Evolutionary conservation across 2,329 filamentous ascomycete species (phyloP).

Genomic region (Ophiocordyceps sinensis): DNA sequence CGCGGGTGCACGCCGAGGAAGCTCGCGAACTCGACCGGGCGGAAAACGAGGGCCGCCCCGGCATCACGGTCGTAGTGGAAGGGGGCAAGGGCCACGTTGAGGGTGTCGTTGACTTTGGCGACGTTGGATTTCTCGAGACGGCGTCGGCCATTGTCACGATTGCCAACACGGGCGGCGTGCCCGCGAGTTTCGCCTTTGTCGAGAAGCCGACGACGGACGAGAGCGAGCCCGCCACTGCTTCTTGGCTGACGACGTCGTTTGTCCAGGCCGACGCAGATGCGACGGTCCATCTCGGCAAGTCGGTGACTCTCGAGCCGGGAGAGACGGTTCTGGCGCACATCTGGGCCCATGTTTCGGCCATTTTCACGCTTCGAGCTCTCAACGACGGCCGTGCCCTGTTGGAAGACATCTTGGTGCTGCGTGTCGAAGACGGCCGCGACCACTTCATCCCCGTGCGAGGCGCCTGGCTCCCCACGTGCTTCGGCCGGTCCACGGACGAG

Average conservation of each 20-base stretch:
- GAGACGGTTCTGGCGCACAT: constrained; percentile 63
- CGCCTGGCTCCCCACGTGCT: constrained; percentile 66
- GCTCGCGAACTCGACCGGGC: constrained; percentile 76
- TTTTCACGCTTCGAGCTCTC: constrained; percentile 50
- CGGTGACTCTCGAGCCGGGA: constrained; percentile 65
- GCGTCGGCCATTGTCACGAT: constrained; percentile 61
- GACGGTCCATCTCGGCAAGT: constrained; percentile 19
- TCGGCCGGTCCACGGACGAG: constrained; percentile 78
- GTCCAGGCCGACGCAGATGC: constrained; percentile 24
- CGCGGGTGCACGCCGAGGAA: constrained; percentile 72
- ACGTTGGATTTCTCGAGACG: constrained; percentile 53
- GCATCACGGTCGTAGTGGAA: constrained; percentile 72
- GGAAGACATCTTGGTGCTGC: constrained; percentile 78
- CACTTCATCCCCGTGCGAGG: constrained; percentile 78
- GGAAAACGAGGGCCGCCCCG: constrained; percentile 80
- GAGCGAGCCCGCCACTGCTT: constrained; percentile 25
- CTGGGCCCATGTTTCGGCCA: constrained; percentile 48
- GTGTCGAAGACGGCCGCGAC: constrained; percentile 71
- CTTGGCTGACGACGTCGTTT: constrained; percentile 61
- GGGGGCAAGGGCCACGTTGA: constrained; percentile 26
- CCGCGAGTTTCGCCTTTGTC: constrained; percentile 68
- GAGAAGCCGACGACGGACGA: constrained; percentile 46
- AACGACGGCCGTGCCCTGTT: constrained; percentile 54
- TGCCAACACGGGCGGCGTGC: constrained; percentile 78
- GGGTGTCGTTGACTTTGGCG: constrained; percentile 60